A percentile compares a stretch with the other conserved stretches of the same genome.
Evolutionary conservation across 116 monocot genomes (phyloP).

Genomic region (Trichopus zeylanicus): DNA sequence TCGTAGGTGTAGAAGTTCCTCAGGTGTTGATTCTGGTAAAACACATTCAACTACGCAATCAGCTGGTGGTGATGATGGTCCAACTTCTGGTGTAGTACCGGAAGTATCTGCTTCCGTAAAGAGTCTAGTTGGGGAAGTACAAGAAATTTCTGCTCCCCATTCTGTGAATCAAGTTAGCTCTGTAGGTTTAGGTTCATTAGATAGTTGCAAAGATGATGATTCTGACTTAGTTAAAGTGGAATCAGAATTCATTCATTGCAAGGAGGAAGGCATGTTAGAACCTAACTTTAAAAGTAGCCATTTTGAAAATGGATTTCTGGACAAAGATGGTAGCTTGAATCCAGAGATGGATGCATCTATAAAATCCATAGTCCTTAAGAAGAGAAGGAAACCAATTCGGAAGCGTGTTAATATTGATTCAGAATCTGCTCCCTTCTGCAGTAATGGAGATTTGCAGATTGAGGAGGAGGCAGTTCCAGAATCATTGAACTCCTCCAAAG

Average conservation of each 20-base stretch:
- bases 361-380: constrained; percentile 27
- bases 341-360: constrained; percentile 20
- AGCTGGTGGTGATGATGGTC: constrained; percentile 15
- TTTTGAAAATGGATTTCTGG: constrained; percentile 10
- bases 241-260: constrained; percentile 14
- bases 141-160: constrained; percentile 8
- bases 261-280: constrained; percentile 15
- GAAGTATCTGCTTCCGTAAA: constrained; percentile 14
- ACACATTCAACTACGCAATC: constrained; percentile 13
- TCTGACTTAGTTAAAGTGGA: constrained; percentile 9
- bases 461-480: constrained; percentile 6
- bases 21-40: constrained; percentile 23
- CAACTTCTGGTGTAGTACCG: constrained; percentile 9
- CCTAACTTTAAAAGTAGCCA: constrained; percentile 19
- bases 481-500: constrained; percentile 20
- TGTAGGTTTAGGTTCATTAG: constrained; percentile 9
- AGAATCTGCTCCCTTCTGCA: constrained; percentile 18
- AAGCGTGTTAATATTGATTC: constrained; percentile 17
- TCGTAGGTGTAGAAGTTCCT: constrained; percentile 55
- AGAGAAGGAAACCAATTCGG: constrained; percentile 40
- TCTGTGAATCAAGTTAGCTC: constrained; percentile 7
- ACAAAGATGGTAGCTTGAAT: constrained; percentile 12
- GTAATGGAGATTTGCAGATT: constrained; percentile 18
- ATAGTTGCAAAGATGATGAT: constrained; percentile 1
- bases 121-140: constrained; percentile 6